Evolutionary conservation across 2,329 filamentous ascomycete genomes (phyloP).

Genomic region (Elsinoe batatas): DNA sequence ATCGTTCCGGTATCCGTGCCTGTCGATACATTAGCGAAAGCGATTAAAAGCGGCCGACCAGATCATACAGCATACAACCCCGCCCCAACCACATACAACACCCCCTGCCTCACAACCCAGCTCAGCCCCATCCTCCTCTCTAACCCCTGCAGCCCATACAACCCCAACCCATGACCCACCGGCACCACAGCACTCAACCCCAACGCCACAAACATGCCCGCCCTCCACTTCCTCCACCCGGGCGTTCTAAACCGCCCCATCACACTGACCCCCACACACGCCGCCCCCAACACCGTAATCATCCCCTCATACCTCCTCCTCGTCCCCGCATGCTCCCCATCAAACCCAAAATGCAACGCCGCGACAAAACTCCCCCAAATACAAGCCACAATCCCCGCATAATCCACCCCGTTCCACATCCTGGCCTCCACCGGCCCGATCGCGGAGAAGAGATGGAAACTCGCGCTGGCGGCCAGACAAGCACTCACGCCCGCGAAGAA

Average conservation of each 20-base stretch:
- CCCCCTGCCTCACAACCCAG: conserved; percentile 72
- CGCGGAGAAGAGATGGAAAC: conserved; percentile 60
- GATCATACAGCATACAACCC: conserved; percentile 63
- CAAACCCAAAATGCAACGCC: conserved; percentile 78
- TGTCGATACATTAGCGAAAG: conserved; percentile 24
- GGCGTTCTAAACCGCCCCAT: conserved; percentile 77
- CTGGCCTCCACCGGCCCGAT: conserved; percentile 37
- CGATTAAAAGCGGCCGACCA: no score
- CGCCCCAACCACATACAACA: conserved; percentile 77
- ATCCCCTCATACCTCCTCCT: conserved; percentile 11
- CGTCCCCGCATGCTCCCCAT: conserved; percentile 46
- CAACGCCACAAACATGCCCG: conserved; percentile 80
- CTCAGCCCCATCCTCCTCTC: conserved; percentile 65
- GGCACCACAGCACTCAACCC: conserved; percentile 77
- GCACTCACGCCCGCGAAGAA: conserved; percentile 59
- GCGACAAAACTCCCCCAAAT: conserved; percentile 90
- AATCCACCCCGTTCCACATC: conserved; percentile 89
- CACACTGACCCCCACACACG: conserved; percentile 66
- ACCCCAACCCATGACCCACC: conserved; percentile 61
- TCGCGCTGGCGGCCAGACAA: conserved; percentile 46
- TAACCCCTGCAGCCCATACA: conserved; percentile 54
- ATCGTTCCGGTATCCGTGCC: conserved; percentile 74
- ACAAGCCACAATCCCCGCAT: conserved; percentile 82
- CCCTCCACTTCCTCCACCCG: conserved; percentile 71
- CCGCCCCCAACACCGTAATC: conserved; percentile 61